Evolutionary conservation across 2,329 filamentous ascomycete genomes (phyloP).

Genomic region (Chaetomiaceae sp.): DNA sequence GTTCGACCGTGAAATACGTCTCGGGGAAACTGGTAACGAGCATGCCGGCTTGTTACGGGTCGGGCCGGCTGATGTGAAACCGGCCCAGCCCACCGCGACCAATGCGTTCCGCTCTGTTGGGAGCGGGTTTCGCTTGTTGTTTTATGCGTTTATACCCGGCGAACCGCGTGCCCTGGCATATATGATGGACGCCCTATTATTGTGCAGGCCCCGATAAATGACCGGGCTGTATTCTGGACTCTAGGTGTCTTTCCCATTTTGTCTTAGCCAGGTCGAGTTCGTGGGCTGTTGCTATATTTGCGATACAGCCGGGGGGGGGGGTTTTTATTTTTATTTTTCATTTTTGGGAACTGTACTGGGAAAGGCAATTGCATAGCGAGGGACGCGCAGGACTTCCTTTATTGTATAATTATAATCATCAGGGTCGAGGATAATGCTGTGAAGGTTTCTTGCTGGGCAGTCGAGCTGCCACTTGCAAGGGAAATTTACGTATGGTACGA

Average conservation of each 20-base stretch:
- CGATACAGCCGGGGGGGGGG: neutral
- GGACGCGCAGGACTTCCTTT: conserved; percentile 6
- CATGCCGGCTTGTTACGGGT: neutral
- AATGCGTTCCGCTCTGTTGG: conserved; percentile 8
- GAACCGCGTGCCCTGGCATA: neutral
- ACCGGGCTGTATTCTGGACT: neutral
- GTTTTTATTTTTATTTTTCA: neutral
- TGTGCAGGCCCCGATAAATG: neutral
- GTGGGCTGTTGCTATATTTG: neutral
- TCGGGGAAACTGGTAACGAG: neutral
- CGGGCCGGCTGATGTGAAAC: conserved; percentile 10
- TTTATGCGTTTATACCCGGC: conserved; percentile 13
- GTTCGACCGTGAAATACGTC: neutral
- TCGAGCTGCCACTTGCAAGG: neutral
- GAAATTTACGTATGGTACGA: too few species aligned
- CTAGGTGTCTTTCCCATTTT: neutral
- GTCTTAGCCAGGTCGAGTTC: neutral
- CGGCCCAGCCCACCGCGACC: neutral
- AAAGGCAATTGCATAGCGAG: conserved; percentile 11
- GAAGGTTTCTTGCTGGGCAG: neutral
- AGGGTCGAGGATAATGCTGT: neutral
- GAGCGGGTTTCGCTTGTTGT: conserved; percentile 2
- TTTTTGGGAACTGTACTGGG: neutral
- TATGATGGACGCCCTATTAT: too few species aligned
- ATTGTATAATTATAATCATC: neutral